Base-by-base conservation (phyloP, 225 moss, liverwort and hornwort genomes). In the Pseudisothecium myosuroides region DNA sequence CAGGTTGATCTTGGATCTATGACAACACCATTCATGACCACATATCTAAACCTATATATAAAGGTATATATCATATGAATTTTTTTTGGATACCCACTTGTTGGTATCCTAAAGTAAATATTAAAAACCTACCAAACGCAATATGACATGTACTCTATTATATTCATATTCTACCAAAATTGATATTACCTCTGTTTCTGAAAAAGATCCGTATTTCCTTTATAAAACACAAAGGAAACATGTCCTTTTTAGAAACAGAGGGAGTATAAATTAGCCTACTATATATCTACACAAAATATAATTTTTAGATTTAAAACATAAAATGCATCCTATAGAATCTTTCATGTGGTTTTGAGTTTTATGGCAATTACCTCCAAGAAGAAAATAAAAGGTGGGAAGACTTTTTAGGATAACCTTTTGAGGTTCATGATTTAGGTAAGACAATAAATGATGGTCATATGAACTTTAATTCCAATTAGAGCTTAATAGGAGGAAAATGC, bases 101-200 rank as follows among this genome's bases (percentile, higher is more conserved):
- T 66, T 66, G 37, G 3, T 66, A 37, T 66, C 8, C 20, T 37
- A 66, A 11, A 37, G 45, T 45, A 65, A 34, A 36, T 34, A 18
- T 0, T 65, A 66, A 11, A 66, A 37, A 37, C 37, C 20, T 66
- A 37, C 11, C n/a, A n/a, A 66, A 6, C 2, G 18, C 1, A 37
- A 7, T 23, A 22, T n/a, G 11, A 12, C 0, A 2, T 2, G 10
- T 4, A 12, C 4, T 21, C 21, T n/a, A n/a, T n/a, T 11, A n/a
- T 21, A 22, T 68, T n/a, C 1, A n/a, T 68, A 68, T 22, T 22
- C 4, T 68, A 12, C 7, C 22, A 22, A n/a, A n/a, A 37, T 37
- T 2, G 1, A 23, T n/a, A n/a, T n/a, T n/a, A n/a, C n/a, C n/a
- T n/a, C n/a, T n/a, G n/a, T n/a, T n/a, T n/a, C n/a, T n/a, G n/a